phyloP scores from a whole-genome alignment of 768 basidiomycete genomes.

The Chalciporus chontae region DNA sequence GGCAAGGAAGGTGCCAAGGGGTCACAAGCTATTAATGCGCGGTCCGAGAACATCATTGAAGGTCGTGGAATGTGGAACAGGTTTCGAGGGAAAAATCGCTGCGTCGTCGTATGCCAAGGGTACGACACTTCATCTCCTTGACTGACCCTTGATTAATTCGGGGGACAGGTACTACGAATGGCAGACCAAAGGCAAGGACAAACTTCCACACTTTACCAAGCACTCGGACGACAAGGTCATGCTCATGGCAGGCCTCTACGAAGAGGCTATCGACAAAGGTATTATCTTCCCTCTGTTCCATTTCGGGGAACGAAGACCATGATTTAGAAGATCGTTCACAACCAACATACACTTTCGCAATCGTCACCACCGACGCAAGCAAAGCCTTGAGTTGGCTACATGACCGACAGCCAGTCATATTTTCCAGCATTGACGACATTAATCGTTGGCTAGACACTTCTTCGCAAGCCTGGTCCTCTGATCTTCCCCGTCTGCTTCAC shows the following conservation, averaged over 20 bases:
- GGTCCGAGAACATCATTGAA: slow-evolving; percentile 74
- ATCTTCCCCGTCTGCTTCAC: slow-evolving; percentile 55
- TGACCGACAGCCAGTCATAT: slow-evolving; percentile 83
- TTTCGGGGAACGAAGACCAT: not conserved
- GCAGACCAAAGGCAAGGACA: slow-evolving; percentile 78
- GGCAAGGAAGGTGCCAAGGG: slow-evolving; percentile 51
- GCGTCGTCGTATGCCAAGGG: slow-evolving; percentile 81
- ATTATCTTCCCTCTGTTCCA: not conserved
- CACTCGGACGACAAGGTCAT: slow-evolving; percentile 61
- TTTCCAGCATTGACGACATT: slow-evolving; percentile 59
- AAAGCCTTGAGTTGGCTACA: slow-evolving; percentile 83
- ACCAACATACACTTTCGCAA: slow-evolving; percentile 78
- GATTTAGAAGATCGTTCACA: slow-evolving; percentile 54
- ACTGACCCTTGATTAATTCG: not conserved
- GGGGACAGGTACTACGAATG: slow-evolving; percentile 85
- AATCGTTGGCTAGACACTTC: slow-evolving; percentile 79
- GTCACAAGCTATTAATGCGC: slow-evolving; percentile 87
- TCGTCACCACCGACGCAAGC: slow-evolving; percentile 80
- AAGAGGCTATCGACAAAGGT: slow-evolving; percentile 67
- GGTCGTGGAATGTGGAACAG: slow-evolving; percentile 83
- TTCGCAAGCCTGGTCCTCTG: slow-evolving; percentile 57
- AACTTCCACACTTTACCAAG: slow-evolving; percentile 79
- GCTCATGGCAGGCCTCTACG: slow-evolving; percentile 88
- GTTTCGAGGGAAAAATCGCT: slow-evolving; percentile 78
- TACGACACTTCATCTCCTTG: slow-evolving; percentile 25